These are phyloP conservation scores for Rubia occidens DNA, from an alignment of 305 asterid genomes.

Conservation along the genomic window DNA sequence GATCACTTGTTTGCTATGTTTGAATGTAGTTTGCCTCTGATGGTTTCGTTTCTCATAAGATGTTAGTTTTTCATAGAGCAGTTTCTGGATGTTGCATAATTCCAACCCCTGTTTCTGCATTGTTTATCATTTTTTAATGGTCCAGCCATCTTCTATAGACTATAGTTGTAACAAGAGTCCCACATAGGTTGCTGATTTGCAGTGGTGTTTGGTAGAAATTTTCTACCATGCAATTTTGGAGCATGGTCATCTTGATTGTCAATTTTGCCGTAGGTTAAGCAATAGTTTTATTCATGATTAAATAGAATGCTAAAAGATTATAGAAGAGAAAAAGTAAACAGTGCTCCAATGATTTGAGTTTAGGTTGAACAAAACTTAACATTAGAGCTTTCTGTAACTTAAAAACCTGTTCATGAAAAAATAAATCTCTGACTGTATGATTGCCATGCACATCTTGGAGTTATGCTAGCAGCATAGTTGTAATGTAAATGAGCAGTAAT, in stretches of 20 bases:
- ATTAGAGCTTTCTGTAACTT: not conserved
- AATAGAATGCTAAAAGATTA: not conserved
- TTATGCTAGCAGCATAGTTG: not conserved
- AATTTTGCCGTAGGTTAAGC: not conserved
- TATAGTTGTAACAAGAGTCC: not conserved
- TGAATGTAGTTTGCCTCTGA: not conserved
- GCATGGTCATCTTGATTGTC: not conserved
- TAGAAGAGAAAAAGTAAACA: not conserved
- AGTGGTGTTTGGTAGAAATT: not conserved
- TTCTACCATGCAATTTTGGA: not conserved
- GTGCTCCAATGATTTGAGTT: not conserved
- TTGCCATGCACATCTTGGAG: not conserved
- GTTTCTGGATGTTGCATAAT: not conserved
- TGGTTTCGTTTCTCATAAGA: not conserved
- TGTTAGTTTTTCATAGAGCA: not conserved
- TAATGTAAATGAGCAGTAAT: not conserved
- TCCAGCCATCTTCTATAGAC: not conserved
- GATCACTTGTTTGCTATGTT: not conserved
- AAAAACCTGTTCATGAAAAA: not conserved
- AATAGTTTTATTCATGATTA: too few species aligned
- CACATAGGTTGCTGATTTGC: not conserved
- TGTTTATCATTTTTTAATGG: not conserved
- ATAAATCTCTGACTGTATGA: not conserved
- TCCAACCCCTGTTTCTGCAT: not conserved
- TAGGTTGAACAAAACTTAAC: too few species aligned